phyloP scores from a whole-genome alignment of 371 early-diverging fungal genomes.

The Globomyces sp. region DNA sequence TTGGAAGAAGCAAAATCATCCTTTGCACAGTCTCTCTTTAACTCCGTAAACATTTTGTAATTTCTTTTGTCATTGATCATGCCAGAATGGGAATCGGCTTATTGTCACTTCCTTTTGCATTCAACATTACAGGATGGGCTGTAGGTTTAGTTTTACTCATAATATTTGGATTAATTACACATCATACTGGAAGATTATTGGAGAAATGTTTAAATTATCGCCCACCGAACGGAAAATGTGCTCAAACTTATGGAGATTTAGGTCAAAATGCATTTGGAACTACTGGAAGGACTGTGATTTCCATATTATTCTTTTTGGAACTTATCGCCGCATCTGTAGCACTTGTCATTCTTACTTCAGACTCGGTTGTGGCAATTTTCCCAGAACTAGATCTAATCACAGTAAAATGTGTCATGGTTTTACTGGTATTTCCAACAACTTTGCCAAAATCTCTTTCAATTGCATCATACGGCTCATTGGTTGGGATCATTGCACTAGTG shows the following conservation, averaged over 20 bases:
- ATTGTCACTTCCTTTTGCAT: constrained; percentile 52
- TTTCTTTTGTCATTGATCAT: too few species aligned
- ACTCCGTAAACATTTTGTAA: constrained; percentile 56
- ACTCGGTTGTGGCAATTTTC: constrained; percentile 49
- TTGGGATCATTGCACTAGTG: constrained; percentile 45
- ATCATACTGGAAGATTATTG: constrained; percentile 65
- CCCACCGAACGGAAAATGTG: neutral
- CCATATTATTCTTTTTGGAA: constrained; percentile 60
- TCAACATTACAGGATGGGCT: constrained; percentile 64
- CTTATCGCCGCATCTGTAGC: constrained; percentile 63
- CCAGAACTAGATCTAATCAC: constrained; percentile 32
- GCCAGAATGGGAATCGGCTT: constrained; percentile 55
- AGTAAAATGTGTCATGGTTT: constrained; percentile 33
- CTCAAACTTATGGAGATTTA: constrained; percentile 62
- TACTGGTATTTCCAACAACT: constrained; percentile 36
- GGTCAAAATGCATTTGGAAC: constrained; percentile 67
- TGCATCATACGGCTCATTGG: constrained; percentile 31
- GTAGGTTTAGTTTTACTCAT: constrained; percentile 57
- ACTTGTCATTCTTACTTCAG: constrained; percentile 53
- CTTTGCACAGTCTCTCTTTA: constrained; percentile 53
- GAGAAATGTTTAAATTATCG: constrained; percentile 55
- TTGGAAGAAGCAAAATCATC: constrained; percentile 10
- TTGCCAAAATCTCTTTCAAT: constrained; percentile 28
- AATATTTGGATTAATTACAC: constrained; percentile 56
- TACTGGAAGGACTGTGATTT: constrained; percentile 47